Evolutionary conservation across 2,329 filamentous ascomycete genomes (phyloP).

Genomic region (Hypoxylon sp.): DNA sequence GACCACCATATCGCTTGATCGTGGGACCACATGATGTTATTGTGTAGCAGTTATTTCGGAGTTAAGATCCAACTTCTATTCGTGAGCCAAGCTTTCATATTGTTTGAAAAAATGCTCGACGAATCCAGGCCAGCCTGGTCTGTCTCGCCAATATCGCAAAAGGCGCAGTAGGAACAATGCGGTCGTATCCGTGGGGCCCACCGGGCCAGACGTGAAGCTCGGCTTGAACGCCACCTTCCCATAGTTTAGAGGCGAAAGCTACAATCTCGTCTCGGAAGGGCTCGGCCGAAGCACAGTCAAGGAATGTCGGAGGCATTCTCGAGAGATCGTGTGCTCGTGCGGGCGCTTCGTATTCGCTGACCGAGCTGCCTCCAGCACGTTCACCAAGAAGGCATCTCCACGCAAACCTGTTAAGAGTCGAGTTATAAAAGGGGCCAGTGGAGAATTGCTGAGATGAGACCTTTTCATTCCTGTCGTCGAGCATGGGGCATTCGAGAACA

Average conservation of each 20-base stretch:
- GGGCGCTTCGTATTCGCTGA: conserved; percentile 54
- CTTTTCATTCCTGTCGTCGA: conserved; percentile 58
- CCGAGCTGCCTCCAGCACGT: conserved; percentile 48
- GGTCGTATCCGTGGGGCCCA: conserved; percentile 54
- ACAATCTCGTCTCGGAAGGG: conserved; percentile 56
- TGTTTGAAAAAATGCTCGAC: conserved; percentile 46
- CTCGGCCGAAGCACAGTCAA: conserved; percentile 56
- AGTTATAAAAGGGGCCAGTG: conserved; percentile 53
- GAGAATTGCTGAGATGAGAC: conserved; percentile 53
- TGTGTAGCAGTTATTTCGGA: conserved; percentile 27
- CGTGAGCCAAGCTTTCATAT: conserved; percentile 34
- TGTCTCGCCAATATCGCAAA: conserved; percentile 52
- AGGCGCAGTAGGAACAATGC: conserved; percentile 50
- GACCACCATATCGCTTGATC: conserved; percentile 36
- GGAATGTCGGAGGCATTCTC: conserved; percentile 53
- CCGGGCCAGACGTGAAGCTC: conserved; percentile 57
- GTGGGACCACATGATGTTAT: conserved; percentile 35
- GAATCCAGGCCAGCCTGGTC: conserved; percentile 52
- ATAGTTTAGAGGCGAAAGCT: conserved; percentile 54
- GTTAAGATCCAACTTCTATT: conserved; percentile 10
- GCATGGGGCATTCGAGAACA: conserved; percentile 59
- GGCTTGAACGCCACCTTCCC: conserved; percentile 53
- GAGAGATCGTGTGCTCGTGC: conserved; percentile 51
- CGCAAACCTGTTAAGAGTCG: conserved; percentile 50
- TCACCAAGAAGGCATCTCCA: conserved; percentile 54